These are phyloP conservation scores for Ogataea salicorniae DNA, from an alignment of 805 yeast genomes.

Conservation along the genomic window DNA sequence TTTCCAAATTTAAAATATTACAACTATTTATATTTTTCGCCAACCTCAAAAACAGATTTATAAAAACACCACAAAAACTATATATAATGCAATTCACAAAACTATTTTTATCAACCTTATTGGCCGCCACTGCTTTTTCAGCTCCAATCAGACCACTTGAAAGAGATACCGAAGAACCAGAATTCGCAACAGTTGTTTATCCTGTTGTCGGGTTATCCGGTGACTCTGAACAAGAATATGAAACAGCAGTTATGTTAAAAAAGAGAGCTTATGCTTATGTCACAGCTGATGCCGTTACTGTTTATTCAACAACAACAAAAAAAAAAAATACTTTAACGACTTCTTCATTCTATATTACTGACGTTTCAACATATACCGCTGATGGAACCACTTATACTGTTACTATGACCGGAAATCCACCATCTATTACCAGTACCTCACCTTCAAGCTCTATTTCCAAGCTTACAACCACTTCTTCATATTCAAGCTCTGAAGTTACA, in stretches of 20 bases:
- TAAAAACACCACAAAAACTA: constrained; percentile 1
- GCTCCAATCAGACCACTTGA: constrained; percentile 10
- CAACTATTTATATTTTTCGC: neutral
- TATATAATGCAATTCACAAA: constrained; percentile 10
- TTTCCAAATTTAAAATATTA: neutral
- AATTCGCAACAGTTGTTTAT: constrained; percentile 5
- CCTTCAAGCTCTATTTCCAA: neutral
- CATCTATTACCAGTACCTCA: constrained; percentile 4
- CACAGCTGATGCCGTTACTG: constrained; percentile 23
- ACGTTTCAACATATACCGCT: constrained; percentile 4
- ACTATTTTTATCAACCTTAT: constrained; percentile 5
- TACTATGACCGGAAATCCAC: constrained; percentile 7
- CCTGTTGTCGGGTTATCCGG: constrained; percentile 8
- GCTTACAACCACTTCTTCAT: neutral
- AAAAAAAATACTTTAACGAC: constrained; percentile 16
- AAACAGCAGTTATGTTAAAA: constrained; percentile 10
- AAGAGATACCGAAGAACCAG: constrained; percentile 5
- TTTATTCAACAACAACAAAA: constrained; percentile 16
- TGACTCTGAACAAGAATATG: constrained; percentile 2
- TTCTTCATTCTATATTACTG: constrained; percentile 5
- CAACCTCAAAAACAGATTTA: neutral
- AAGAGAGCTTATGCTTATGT: constrained; percentile 26
- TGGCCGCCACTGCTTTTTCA: constrained; percentile 9
- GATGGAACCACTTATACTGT: constrained; percentile 3
- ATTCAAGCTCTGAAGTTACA: neutral